A percentile compares a stretch with the other conserved stretches of the same genome.
phyloP scores from a whole-genome alignment of 2,329 filamentous ascomycete genomes.

The Alternaria longipes region DNA sequence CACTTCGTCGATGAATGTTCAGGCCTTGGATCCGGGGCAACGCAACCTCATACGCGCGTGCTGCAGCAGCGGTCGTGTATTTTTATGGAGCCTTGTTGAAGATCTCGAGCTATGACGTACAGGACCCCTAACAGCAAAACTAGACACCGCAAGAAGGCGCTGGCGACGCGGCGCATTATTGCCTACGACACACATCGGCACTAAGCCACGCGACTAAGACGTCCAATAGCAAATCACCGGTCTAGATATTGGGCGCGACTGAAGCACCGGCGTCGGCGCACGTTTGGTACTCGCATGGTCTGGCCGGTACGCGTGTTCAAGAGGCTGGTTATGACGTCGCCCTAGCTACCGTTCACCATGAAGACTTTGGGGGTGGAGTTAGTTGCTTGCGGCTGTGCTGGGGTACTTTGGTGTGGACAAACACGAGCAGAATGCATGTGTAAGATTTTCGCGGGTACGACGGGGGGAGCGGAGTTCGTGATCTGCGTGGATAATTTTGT shows the following conservation, averaged over 20 bases:
- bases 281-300: slow-evolving; percentile 9
- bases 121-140: slow-evolving; percentile 13
- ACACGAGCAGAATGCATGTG: neutral
- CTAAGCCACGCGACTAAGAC: slow-evolving; percentile 17
- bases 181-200: slow-evolving; percentile 21
- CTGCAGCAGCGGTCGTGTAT: slow-evolving; percentile 26
- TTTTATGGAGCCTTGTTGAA: slow-evolving; percentile 32
- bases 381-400: slow-evolving; percentile 8
- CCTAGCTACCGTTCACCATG: neutral
- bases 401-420: neutral
- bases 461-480: slow-evolving; percentile 4
- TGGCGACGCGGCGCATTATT: slow-evolving; percentile 13
- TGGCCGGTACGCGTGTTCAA: slow-evolving; percentile 21
- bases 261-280: slow-evolving; percentile 16
- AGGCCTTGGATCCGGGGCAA: slow-evolving; percentile 11
- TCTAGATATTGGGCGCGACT: slow-evolving; percentile 11
- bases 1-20: neutral
- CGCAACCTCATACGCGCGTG: slow-evolving; percentile 33
- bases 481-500: slow-evolving; percentile 7
- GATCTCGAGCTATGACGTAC: slow-evolving; percentile 37
- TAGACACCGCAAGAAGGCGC: slow-evolving; percentile 9
- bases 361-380: neutral
- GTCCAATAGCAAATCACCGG: slow-evolving; percentile 12
- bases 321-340: slow-evolving; percentile 14
- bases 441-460: slow-evolving; percentile 2